A percentile compares a stretch with the other conserved stretches of the same genome.
These are phyloP conservation scores for Cyclocybe cylindracea DNA, from an alignment of 768 basidiomycete species.

Conservation along the genomic window DNA sequence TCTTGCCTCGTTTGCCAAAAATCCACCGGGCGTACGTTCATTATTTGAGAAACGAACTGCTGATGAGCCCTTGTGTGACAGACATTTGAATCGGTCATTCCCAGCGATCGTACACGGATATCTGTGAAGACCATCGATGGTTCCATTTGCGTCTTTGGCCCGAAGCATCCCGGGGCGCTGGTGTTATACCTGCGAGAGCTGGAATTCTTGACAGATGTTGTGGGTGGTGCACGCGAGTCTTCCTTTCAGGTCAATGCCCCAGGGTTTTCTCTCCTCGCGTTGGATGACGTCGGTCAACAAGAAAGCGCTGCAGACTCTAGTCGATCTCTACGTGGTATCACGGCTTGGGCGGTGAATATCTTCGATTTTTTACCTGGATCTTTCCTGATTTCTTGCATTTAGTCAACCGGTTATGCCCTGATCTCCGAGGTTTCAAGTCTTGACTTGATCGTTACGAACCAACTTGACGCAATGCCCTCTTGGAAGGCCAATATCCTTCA, in stretches of 20 bases:
- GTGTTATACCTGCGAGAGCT: conserved; percentile 65
- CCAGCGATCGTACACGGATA: conserved; percentile 81
- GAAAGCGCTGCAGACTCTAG: conserved; percentile 23
- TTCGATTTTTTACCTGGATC: background rate
- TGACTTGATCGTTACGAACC: conserved; percentile 39
- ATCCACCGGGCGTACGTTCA: conserved; percentile 84
- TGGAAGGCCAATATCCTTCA: conserved; percentile 19
- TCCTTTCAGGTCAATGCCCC: conserved; percentile 50
- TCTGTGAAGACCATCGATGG: conserved; percentile 65
- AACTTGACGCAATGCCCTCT: conserved; percentile 20
- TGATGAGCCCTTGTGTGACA: conserved; percentile 12
- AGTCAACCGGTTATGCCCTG: conserved; percentile 72
- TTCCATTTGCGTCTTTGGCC: conserved; percentile 61
- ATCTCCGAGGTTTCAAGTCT: conserved; percentile 59
- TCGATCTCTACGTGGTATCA: conserved; percentile 30
- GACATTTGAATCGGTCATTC: conserved; percentile 94
- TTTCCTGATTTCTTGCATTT: conserved; percentile 2
- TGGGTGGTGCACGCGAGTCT: conserved; percentile 63
- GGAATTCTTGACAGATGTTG: conserved; percentile 72
- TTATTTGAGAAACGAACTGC: background rate
- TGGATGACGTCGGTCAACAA: conserved; percentile 31
- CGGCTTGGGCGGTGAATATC: conserved; percentile 67
- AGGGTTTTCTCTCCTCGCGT: conserved; percentile 47
- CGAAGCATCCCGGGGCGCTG: conserved; percentile 62
- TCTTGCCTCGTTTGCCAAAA: conserved; percentile 64